These are phyloP conservation scores for Neofusicoccum umdonicola DNA, from an alignment of 2,329 filamentous ascomycete genomes.

Conservation along the genomic window DNA sequence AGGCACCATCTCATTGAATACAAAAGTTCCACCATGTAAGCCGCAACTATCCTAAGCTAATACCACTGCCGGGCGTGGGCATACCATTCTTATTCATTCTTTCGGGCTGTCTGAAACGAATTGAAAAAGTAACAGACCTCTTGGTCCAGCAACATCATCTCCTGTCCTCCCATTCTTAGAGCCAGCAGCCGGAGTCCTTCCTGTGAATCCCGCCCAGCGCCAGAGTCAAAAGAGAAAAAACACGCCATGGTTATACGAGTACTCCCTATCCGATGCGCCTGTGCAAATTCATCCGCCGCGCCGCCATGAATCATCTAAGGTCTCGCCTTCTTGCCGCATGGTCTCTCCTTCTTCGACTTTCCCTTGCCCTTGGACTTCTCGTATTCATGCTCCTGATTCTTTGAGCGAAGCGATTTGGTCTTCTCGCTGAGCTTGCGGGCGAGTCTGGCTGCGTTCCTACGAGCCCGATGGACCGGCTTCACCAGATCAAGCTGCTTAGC, in stretches of 20 bases:
- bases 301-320: not conserved
- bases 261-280: slow-evolving; percentile 13
- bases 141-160: not conserved
- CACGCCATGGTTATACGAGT: not conserved
- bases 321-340: not conserved
- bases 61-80: not conserved
- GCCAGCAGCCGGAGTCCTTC: not conserved
- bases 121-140: not conserved
- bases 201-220: not conserved
- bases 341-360: not conserved
- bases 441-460: slow-evolving; percentile 30
- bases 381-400: not conserved
- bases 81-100: not conserved
- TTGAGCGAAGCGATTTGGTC: not conserved
- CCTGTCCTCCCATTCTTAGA: not conserved
- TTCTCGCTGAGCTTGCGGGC: slow-evolving; percentile 19
- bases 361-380: not conserved
- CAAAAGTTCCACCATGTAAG: not conserved
- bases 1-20: too few species aligned
- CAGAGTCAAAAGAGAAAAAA: not conserved
- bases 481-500: slow-evolving; percentile 19
- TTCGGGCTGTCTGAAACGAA: not conserved
- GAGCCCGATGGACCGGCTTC: slow-evolving; percentile 27
- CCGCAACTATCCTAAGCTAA: not conserved
- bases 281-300: not conserved